These are phyloP conservation scores for Vitis rotundifolia DNA, from an alignment of 164 flowering plant genomes.

Conservation along the genomic window DNA sequence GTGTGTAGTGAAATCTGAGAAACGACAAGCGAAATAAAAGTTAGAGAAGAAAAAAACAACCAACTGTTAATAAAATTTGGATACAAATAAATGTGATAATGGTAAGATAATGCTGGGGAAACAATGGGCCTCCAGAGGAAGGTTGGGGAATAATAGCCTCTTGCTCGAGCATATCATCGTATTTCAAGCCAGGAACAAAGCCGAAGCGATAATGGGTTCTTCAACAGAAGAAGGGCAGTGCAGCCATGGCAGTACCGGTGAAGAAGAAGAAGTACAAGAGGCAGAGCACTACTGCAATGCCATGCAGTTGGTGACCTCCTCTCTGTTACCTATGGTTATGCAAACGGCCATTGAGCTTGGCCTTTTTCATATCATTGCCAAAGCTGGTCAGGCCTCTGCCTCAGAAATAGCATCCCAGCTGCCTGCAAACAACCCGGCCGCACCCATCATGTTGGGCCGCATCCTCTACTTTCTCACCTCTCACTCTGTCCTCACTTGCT, in stretches of 20 bases:
- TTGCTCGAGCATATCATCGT: too few species aligned
- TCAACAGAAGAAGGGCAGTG: background rate
- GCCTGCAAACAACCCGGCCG: conserved; percentile 14
- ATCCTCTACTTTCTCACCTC: conserved; percentile 17
- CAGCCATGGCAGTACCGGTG: background rate
- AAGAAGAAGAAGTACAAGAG: background rate
- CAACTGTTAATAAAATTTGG: too few species aligned
- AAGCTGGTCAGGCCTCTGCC: conserved; percentile 17
- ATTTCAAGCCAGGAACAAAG: too few species aligned
- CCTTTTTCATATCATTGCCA: conserved; percentile 21
- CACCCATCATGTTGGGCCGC: conserved; percentile 25
- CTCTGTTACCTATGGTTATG: conserved; percentile 16
- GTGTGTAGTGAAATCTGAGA: too few species aligned
- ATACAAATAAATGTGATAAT: too few species aligned
- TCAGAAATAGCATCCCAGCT: conserved; percentile 15
- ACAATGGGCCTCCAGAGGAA: too few species aligned
- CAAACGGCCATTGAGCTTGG: conserved; percentile 19
- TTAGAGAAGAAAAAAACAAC: too few species aligned
- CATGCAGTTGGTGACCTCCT: conserved; percentile 7
- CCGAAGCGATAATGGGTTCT: background rate
- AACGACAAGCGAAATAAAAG: too few species aligned
- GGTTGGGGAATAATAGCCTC: too few species aligned
- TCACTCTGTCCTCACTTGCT: conserved; percentile 22
- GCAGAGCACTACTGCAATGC: conserved; percentile 18
- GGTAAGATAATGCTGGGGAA: too few species aligned